phyloP scores from a whole-genome alignment of 441 rosid species.

The Jatropha multifida region DNA sequence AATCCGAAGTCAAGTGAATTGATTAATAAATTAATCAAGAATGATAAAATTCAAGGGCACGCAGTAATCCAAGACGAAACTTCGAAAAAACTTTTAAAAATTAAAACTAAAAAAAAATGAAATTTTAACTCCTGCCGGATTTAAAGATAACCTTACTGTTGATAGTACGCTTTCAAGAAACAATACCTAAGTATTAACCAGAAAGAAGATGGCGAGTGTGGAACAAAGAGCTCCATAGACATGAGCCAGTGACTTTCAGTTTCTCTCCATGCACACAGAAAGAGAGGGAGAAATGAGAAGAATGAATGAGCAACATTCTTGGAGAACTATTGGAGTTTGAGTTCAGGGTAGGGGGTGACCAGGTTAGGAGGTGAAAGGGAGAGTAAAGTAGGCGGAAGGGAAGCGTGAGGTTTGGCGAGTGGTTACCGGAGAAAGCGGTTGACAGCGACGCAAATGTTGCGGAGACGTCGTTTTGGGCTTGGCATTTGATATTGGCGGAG shows the following conservation, averaged over 20 bases:
- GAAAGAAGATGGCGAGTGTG: background rate
- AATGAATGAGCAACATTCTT: background rate
- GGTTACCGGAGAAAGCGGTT: slow-evolving; percentile 7
- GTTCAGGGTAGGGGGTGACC: background rate
- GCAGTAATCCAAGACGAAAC: background rate
- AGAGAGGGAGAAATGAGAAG: background rate
- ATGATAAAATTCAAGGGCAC: background rate
- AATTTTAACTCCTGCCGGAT: background rate
- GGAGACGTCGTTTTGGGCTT: slow-evolving; percentile 7
- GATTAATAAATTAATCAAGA: too few species aligned
- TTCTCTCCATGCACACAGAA: background rate
- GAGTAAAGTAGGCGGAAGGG: background rate
- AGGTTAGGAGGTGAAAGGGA: slow-evolving; percentile 7
- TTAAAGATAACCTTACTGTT: background rate
- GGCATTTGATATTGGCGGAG: background rate
- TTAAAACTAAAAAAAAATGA: background rate
- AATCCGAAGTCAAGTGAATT: too few species aligned
- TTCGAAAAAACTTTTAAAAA: background rate
- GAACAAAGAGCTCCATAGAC: background rate
- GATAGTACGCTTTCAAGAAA: background rate
- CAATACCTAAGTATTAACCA: background rate
- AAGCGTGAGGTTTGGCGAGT: background rate
- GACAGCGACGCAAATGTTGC: background rate
- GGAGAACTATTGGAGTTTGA: background rate
- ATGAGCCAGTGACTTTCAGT: background rate